Evolutionary conservation across 495 filamentous ascomycete genomes (phyloP), one percentile per base, ranked within the genome.

Genomic region (Terfezia boudieri): DNA sequence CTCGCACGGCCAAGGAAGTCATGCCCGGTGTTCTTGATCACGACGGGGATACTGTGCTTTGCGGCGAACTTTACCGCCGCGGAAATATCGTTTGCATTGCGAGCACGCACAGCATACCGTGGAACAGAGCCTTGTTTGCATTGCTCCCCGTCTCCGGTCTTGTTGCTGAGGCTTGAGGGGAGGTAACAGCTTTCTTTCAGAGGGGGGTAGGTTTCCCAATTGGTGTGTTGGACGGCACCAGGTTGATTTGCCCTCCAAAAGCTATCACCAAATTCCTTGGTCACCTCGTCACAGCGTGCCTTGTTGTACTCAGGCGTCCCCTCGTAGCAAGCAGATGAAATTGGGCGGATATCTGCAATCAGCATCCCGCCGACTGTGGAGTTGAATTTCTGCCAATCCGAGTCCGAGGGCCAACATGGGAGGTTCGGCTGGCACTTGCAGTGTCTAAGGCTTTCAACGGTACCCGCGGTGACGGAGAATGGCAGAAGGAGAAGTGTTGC

Each of bases 1-100:
- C 49, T 49, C 12, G 63, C 63, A 9, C 64, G 60, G 2, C 61
- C 63, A 20, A 61, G 56, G 41, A 53, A 60, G 51, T 66, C 62
- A 54, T 68, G 66, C 8, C 66, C 66, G 2, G 57, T 61, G 59
- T 68, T 68, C 54, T 68, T 68, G 50, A 68, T 62, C n/a, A 56
- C 54, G 14, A 68, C 36, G n/a, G 54, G 56, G 32, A 67, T 56
- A 14, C 67, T 60, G 22, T 59, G 49, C 14, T 55, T 50, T 12
- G 52, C 53, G n/a, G 59, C 63, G 38, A 68, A 68, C n/a, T 53
- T 50, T 9, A 68, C 60, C 36, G 59, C 62, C 37, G 54, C 56
- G 52, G 64, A 60, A 22, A 69, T 63, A 55, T 69, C 65, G 7
- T 41, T 14, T 6, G 58, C 55, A 26, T 49, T 49, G 10, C 49